Conservation (phyloP, 257 asterid species). For the Apocynum venetum region DNA sequence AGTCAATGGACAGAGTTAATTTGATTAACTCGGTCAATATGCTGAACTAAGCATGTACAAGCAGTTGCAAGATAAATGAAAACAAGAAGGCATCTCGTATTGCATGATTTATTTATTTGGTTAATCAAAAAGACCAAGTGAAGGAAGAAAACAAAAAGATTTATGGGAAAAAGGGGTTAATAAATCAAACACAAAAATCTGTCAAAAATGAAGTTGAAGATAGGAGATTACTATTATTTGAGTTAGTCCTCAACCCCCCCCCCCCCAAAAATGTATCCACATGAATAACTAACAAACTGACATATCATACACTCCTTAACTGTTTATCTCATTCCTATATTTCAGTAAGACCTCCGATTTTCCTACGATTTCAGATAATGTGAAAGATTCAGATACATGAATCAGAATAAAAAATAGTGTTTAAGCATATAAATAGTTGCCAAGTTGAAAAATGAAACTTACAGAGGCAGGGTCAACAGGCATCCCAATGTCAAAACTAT, state of each 20-base stretch:
- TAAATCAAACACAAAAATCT: neutral
- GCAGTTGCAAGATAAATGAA: neutral
- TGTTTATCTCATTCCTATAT: neutral
- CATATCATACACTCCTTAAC: neutral
- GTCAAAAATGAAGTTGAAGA: neutral
- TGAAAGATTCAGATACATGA: neutral
- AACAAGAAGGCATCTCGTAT: neutral
- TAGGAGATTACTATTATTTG: neutral
- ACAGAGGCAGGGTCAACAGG: constrained; percentile 50
- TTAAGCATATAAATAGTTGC: neutral
- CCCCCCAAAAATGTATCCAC: neutral
- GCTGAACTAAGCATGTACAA: neutral
- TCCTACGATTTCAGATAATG: neutral
- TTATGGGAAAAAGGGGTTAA: neutral
- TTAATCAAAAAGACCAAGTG: neutral
- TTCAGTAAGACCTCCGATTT: neutral
- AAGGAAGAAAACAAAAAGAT: neutral
- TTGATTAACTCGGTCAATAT: neutral
- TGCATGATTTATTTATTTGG: neutral
- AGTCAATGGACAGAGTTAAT: neutral
- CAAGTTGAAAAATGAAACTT: constrained; percentile 28
- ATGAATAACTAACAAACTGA: neutral
- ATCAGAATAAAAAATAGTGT: neutral
- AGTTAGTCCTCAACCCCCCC: too few relatives aligned
- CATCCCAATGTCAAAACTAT: constrained; percentile 62